These are phyloP conservation scores for Arctium minus DNA, from an alignment of 129 eudicot genomes.

Conservation along the genomic window DNA sequence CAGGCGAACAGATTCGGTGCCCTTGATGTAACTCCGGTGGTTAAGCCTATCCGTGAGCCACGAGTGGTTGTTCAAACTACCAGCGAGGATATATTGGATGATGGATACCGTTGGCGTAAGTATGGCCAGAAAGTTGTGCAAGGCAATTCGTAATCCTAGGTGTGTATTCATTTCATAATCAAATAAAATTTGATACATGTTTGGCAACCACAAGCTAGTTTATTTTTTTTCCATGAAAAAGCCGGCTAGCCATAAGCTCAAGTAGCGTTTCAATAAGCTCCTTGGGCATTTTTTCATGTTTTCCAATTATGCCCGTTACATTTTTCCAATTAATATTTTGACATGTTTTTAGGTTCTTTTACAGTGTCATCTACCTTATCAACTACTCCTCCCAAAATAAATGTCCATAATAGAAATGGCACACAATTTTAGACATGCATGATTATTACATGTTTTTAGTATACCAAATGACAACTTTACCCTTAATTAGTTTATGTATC, in stretches of 20 bases:
- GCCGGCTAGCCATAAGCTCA: too few relatives aligned
- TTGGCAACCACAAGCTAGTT: background rate
- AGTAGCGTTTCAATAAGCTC: too few relatives aligned
- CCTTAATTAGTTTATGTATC: too few relatives aligned
- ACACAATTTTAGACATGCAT: too few relatives aligned
- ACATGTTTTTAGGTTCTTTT: background rate
- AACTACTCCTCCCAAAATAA: too few relatives aligned
- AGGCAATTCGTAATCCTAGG: constrained; percentile 99
- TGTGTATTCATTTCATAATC: constrained; percentile 25
- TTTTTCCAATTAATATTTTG: too few relatives aligned
- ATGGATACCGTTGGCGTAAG: constrained; percentile 97
- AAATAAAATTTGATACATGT: background rate
- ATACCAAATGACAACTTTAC: too few relatives aligned
- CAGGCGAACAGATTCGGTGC: constrained; percentile 70
- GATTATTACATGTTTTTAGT: too few relatives aligned
- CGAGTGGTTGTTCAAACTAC: constrained; percentile 97
- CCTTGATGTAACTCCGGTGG: constrained; percentile 78
- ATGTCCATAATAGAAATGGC: too few relatives aligned
- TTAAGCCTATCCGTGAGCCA: constrained; percentile 96
- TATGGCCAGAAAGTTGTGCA: constrained; percentile 98
- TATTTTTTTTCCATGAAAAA: background rate
- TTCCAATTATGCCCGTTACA: too few relatives aligned
- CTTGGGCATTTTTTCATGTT: background rate
- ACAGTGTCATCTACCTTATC: too few relatives aligned
- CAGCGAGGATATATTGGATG: constrained; percentile 96